Evolutionary conservation across 495 filamentous ascomycete species (phyloP).

Genomic region (Penicillium canariense): DNA sequence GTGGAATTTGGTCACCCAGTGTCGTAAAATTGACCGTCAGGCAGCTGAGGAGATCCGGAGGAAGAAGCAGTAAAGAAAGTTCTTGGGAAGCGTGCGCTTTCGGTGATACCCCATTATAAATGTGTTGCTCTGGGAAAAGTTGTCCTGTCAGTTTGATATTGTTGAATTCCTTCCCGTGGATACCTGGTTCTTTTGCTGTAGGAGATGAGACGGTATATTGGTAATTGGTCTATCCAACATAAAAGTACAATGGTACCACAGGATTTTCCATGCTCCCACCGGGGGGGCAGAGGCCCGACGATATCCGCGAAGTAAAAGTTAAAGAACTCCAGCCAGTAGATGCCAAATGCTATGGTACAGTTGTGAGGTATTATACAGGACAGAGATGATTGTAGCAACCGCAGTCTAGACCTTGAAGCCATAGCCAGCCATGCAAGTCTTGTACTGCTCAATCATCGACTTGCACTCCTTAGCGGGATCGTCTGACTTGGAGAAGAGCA

Average conservation of each 20-base stretch:
- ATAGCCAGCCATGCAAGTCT: conserved; percentile 88
- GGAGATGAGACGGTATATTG: conserved; percentile 22
- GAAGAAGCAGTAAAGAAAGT: conserved; percentile 38
- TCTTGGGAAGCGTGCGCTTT: conserved; percentile 14
- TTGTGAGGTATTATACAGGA: conserved; percentile 19
- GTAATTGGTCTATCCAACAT: conserved; percentile 3
- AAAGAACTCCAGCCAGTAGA: conserved; percentile 22
- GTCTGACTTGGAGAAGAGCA: conserved; percentile 85
- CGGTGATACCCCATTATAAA: conserved; percentile 32
- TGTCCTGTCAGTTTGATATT: not conserved
- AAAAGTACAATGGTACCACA: not conserved
- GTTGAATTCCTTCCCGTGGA: not conserved
- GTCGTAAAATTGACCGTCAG: conserved; percentile 33
- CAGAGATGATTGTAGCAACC: not conserved
- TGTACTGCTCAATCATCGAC: conserved; percentile 78
- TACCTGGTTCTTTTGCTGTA: not conserved
- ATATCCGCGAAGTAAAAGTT: conserved; percentile 13
- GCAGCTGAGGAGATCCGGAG: conserved; percentile 31
- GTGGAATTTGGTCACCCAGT: conserved; percentile 65
- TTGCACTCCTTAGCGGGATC: conserved; percentile 77
- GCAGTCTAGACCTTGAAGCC: conserved; percentile 71
- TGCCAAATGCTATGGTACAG: conserved; percentile 28
- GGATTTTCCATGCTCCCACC: not conserved
- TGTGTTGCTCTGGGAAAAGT: conserved; percentile 3
- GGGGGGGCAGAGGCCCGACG: not conserved